Evolutionary conservation across 2,329 filamentous ascomycete species (phyloP).

Genomic region (Malbranchea cinnamomea): DNA sequence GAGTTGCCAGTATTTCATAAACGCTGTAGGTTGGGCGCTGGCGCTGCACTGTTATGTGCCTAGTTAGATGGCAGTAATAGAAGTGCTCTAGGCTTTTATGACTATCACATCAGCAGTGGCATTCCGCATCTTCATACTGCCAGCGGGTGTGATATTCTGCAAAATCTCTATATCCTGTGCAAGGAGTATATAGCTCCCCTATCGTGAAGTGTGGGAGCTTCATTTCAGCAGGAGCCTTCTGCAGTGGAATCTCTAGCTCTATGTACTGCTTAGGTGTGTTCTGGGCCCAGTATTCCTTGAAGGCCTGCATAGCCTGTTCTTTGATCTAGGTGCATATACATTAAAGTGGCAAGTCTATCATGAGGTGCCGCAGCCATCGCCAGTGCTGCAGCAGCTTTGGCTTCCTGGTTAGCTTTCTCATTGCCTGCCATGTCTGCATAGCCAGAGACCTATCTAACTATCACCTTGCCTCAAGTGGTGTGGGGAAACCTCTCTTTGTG

Average conservation of each 20-base stretch:
- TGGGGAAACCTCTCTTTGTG: neutral
- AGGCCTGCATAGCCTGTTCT: neutral
- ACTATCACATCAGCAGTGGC: neutral
- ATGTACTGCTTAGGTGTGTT: neutral
- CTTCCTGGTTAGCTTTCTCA: constrained; percentile 1
- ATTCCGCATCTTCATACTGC: constrained; percentile 1
- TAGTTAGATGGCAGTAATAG: neutral
- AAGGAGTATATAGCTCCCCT: no score
- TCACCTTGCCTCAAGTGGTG: neutral
- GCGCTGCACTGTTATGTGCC: neutral
- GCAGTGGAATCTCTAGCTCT: neutral
- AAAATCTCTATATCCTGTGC: constrained; percentile 1
- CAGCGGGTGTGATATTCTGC: neutral
- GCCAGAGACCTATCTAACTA: constrained; percentile 1
- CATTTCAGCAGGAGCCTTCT: neutral
- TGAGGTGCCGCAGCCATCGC: neutral
- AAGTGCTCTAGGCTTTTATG: constrained; percentile 1
- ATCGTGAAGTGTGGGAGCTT: no score
- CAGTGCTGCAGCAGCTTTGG: neutral
- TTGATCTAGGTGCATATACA: no score
- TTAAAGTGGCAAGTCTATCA: neutral
- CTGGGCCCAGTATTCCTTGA: constrained; percentile 1
- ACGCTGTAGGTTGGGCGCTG: neutral
- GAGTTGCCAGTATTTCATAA: neutral
- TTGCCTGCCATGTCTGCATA: neutral